Evolutionary conservation across 1,284 basidiomycete genomes (phyloP), one percentile per base, ranked within the genome.

Genomic region (Uromyces viciae-fabae): DNA sequence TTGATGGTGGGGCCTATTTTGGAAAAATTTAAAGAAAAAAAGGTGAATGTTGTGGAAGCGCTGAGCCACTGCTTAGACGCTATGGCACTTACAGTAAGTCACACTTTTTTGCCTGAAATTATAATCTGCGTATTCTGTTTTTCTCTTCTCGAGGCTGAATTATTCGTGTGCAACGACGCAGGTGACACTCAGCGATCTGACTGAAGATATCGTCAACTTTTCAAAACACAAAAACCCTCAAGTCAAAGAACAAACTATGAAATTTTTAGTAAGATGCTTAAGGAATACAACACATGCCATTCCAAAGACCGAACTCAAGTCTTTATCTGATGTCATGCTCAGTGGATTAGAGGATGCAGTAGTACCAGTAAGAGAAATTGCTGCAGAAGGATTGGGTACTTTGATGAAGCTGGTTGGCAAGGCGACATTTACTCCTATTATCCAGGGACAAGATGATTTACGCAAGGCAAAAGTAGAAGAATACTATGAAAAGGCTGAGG

Each of bases 381-480:
- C 95, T 22, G 95, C 95, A 0, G 89, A 90, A 49, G 93, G 92
- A 83, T 88, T 99, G 42, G 97, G 96, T 11, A 93, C 92, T 0
- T 87, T 99, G 83, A 96, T 97, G 93, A 98, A 94, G 88, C 95
- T 99, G 89, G 90, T 99, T 17, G 97, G 97, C 33, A 96, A 99
- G 86, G 89, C 97, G 38, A 91, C 93, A 15, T 90, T 99, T 82
- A 94, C 93, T 85, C 92, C 93, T 0, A 89, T 93, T 46, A 90
- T 98, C 88, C 96, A 98, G 82, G 88, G 89, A 36, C 88, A 99
- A 75, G 91, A 94, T 43, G 95, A 98, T 84, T 89, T 98, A 52
- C 90, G 95, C 83, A 96, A 95, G 87, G 89, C 88, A 5, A 99
- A 99, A 87, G 93, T 99, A 80, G 95, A 93, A 86, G 97, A 98